These are phyloP conservation scores for Nothophoma quercina DNA, from an alignment of 2,329 filamentous ascomycete species.

Conservation along the genomic window DNA sequence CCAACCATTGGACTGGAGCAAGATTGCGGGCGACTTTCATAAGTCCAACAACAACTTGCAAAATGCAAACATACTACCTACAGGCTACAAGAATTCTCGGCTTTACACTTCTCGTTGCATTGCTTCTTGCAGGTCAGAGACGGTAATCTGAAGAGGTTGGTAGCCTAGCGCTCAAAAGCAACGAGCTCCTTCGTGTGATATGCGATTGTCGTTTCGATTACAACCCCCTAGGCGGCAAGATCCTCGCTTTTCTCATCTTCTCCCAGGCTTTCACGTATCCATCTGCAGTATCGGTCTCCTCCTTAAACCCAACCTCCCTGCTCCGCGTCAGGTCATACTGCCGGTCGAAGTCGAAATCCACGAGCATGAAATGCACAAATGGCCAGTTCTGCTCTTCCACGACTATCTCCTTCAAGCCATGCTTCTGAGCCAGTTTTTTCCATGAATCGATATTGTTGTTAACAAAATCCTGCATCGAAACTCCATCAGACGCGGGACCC, in stretches of 20 bases:
- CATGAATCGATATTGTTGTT: slow-evolving; percentile 36
- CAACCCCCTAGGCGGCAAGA: slow-evolving; percentile 18
- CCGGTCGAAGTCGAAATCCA: slow-evolving; percentile 55
- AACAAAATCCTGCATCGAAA: slow-evolving; percentile 39
- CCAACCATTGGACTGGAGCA: no score
- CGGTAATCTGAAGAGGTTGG: no score
- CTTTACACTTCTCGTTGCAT: no score
- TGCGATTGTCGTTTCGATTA: background rate
- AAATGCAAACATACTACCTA: no score
- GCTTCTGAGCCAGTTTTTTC: slow-evolving; percentile 30
- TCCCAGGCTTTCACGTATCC: slow-evolving; percentile 56
- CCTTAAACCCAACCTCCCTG: slow-evolving; percentile 52
- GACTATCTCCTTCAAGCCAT: slow-evolving; percentile 48
- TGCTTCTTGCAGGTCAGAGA: no score
- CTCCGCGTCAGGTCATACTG: slow-evolving; percentile 56
- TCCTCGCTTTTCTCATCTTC: slow-evolving; percentile 52
- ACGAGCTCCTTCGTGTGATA: no score
- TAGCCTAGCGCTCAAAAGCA: no score
- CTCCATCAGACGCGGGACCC: slow-evolving; percentile 23
- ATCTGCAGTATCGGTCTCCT: slow-evolving; percentile 50
- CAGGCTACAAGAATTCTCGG: no score
- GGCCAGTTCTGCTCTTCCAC: slow-evolving; percentile 49
- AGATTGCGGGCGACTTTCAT: no score
- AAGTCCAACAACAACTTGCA: no score
- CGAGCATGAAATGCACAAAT: slow-evolving; percentile 55